phyloP scores from a whole-genome alignment of 225 moss, liverwort and hornwort species.

The Pleurozium schreberi region DNA sequence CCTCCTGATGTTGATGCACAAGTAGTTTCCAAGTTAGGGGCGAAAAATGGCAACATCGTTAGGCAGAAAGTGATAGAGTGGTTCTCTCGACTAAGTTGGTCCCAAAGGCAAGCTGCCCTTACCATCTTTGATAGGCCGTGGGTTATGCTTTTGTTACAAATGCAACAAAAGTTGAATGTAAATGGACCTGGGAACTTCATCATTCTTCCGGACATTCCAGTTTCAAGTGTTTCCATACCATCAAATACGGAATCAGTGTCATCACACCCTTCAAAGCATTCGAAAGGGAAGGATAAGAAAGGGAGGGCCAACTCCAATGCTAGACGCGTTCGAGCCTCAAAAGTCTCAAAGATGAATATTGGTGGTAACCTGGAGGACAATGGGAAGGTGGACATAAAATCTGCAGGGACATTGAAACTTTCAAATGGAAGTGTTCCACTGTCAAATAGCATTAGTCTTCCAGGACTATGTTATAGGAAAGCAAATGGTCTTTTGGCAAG shows the following conservation, averaged over 20 bases:
- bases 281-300: conserved; percentile 46
- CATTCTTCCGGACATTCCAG: conserved; percentile 70
- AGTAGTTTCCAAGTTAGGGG: conserved; percentile 9
- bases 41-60: conserved; percentile 11
- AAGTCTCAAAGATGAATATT: conserved; percentile 17
- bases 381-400: background rate
- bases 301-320: conserved; percentile 22
- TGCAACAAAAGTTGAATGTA: conserved; percentile 55
- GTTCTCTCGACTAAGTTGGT: conserved; percentile 42
- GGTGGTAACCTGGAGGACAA: background rate
- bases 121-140: conserved; percentile 60
- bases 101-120: conserved; percentile 57
- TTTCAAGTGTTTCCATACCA: conserved; percentile 1
- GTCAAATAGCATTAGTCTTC: conserved; percentile 28
- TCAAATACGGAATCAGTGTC: conserved; percentile 4
- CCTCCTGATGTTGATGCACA: background rate
- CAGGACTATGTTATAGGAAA: conserved; percentile 66
- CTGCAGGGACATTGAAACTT: background rate
- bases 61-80: conserved; percentile 60
- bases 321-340: conserved; percentile 25
- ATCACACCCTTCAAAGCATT: conserved; percentile 21
- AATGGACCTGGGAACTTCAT: conserved; percentile 66
- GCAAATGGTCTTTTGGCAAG: conserved; percentile 65
- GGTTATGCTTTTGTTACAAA: conserved; percentile 69
- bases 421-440: background rate